Conservation (phyloP, 2,329 filamentous ascomycete species). For the Apiospora pterosperma region DNA sequence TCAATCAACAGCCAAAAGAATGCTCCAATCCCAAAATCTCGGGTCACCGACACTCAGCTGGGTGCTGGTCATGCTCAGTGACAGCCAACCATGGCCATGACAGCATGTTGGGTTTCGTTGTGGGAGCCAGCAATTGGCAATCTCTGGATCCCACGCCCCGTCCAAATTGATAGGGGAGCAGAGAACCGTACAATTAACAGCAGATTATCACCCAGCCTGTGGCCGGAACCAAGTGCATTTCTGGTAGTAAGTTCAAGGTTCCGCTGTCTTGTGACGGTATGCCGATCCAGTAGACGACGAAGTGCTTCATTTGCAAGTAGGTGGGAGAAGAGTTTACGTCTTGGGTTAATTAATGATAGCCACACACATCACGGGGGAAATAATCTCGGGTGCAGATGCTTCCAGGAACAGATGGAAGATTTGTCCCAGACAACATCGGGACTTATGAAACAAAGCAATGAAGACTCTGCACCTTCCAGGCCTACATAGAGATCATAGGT, state of each 20-base stretch:
- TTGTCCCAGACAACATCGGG: background rate
- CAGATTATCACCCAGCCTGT: background rate
- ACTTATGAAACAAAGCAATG: background rate
- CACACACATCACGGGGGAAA: background rate
- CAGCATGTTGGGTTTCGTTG: background rate
- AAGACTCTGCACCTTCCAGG: background rate
- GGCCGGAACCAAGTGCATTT: background rate
- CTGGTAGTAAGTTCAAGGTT: background rate
- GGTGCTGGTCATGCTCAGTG: background rate
- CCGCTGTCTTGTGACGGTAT: background rate
- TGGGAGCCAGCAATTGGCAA: background rate
- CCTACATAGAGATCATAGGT: conserved; percentile 1
- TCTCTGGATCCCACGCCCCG: background rate
- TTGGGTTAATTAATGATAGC: background rate
- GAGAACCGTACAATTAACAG: background rate
- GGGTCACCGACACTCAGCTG: background rate
- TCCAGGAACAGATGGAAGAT: background rate
- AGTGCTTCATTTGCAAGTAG: background rate
- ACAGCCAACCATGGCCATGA: background rate
- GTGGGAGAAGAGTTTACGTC: background rate
- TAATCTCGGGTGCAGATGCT: background rate
- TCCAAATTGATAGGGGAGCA: background rate
- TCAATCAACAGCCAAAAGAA: background rate
- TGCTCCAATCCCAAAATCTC: background rate
- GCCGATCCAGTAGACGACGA: background rate